phyloP scores from a whole-genome alignment of 257 asterid genomes.

The Gentiana straminea region DNA sequence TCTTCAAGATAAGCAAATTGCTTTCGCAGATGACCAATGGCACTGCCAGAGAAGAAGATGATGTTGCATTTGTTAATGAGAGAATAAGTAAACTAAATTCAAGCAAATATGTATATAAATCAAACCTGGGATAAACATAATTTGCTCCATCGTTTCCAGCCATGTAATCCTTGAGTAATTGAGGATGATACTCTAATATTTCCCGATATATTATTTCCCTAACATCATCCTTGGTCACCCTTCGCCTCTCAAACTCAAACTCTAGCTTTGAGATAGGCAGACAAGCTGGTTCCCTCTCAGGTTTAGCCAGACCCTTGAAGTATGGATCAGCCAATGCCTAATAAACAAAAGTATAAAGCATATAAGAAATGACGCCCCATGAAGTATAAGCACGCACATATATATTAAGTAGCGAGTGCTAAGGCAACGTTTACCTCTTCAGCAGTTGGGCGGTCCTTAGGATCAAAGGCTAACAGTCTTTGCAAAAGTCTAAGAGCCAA shows the following conservation, averaged over 20 bases:
- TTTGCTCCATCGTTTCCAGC: slow-evolving; percentile 59
- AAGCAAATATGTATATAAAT: too few species aligned
- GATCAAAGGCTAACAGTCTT: slow-evolving; percentile 81
- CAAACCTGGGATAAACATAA: slow-evolving; percentile 79
- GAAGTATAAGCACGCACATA: background rate
- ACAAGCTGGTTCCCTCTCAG: slow-evolving; percentile 88
- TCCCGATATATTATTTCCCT: slow-evolving; percentile 72
- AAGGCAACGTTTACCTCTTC: slow-evolving; percentile 45
- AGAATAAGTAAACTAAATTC: too few species aligned
- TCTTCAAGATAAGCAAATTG: slow-evolving; percentile 85
- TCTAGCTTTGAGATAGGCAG: slow-evolving; percentile 77
- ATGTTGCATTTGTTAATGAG: background rate
- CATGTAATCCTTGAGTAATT: slow-evolving; percentile 70
- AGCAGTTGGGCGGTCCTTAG: slow-evolving; percentile 88
- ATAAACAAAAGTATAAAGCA: slow-evolving; percentile 13
- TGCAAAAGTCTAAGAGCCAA: slow-evolving; percentile 58
- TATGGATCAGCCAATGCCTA: slow-evolving; percentile 93
- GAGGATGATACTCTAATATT: slow-evolving; percentile 84
- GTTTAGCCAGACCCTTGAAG: slow-evolving; percentile 75
- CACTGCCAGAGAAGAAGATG: slow-evolving; percentile 36
- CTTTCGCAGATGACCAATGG: slow-evolving; percentile 65
- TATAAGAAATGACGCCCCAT: background rate
- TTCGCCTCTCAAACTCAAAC: slow-evolving; percentile 82
- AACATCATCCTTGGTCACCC: slow-evolving; percentile 71
- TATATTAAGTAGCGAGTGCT: background rate